Percentiles rank a stretch among this genome's conserved stretches.
These are phyloP conservation scores for Colletotrichum australisinense DNA, from an alignment of 2,329 filamentous ascomycete species.

Conservation along the genomic window DNA sequence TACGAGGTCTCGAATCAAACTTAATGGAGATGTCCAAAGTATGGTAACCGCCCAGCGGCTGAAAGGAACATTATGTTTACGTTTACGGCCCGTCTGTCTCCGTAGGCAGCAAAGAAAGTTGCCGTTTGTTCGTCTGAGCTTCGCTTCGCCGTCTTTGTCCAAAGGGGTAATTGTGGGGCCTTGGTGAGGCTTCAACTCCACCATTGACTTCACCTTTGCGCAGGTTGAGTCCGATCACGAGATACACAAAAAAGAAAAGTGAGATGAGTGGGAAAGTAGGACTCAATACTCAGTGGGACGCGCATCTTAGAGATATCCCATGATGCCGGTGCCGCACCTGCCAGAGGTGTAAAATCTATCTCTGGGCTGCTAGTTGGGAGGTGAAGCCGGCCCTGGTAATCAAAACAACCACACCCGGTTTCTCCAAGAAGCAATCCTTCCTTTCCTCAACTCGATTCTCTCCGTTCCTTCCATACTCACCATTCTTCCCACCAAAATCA, in stretches of 20 bases:
- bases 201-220: not conserved
- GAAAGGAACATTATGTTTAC: not conserved
- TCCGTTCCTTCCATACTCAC: no score
- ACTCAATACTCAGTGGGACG: fast-evolving
- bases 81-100: not conserved
- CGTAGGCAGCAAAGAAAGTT: not conserved
- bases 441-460: not conserved
- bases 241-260: no score
- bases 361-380: not conserved
- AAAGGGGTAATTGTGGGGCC: not conserved
- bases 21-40: no score
- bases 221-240: no score
- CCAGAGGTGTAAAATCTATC: not conserved
- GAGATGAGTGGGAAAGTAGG: not conserved
- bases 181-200: not conserved
- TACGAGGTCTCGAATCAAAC: not conserved
- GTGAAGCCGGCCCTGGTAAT: not conserved
- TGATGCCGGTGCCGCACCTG: not conserved
- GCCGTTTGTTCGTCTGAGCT: not conserved
- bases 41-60: not conserved
- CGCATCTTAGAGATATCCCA: not conserved
- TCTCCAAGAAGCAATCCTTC: not conserved
- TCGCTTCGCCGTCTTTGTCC: not conserved
- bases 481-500: no score
- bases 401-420: not conserved